Evolutionary conservation across 176 grass and related monocot species (phyloP), one percentile per base, ranked within the genome.

Genomic region (Hordeum marinum): DNA sequence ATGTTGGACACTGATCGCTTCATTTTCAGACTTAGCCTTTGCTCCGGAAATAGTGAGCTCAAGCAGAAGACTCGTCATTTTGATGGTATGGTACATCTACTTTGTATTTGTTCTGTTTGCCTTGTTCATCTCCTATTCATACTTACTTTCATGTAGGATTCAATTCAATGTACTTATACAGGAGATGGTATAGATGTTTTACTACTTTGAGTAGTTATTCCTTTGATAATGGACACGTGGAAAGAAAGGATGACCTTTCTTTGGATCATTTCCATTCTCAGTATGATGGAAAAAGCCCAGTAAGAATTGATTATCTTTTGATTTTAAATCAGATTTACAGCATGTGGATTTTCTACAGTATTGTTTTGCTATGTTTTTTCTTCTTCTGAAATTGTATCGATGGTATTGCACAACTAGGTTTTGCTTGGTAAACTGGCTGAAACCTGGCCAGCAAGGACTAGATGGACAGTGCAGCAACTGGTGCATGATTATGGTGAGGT

Each of bases 181-280:
- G 87, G 82, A 94, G 96, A 88, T 98, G 96, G 91, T 98, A 96
- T 57, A 94, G 96, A 86, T 90, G 91, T 75, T 90, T 92, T 92
- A 96, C 96, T 27, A 87, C 54, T 72, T 84, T 98, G 81, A 89
- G 31, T 92, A 83, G 52, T 59, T 98, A 94, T 86, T 86, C 86
- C 46, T 94, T 92, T 68, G 96, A 98, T 7, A 84, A 59, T 89
- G 93, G 88, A 82, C 81, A 87, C 7, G 71, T 98, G 9, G 93
- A 96, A 89, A 94, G 90, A 80, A 96, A 90, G 74, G 85, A 81
- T 65, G 88, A 81, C 74, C 68, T 98, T 94, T 79, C 67, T 21
- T 76, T 94, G 86, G 89, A 98, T 72, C 93, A 96, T 21, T 98
- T 98, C 77, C 87, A 77, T 64, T 89, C 85, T 69, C 82, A 92